Evolutionary conservation across 169 alveolate species (phyloP).

Genomic region (Amoebophrya sp.): DNA sequence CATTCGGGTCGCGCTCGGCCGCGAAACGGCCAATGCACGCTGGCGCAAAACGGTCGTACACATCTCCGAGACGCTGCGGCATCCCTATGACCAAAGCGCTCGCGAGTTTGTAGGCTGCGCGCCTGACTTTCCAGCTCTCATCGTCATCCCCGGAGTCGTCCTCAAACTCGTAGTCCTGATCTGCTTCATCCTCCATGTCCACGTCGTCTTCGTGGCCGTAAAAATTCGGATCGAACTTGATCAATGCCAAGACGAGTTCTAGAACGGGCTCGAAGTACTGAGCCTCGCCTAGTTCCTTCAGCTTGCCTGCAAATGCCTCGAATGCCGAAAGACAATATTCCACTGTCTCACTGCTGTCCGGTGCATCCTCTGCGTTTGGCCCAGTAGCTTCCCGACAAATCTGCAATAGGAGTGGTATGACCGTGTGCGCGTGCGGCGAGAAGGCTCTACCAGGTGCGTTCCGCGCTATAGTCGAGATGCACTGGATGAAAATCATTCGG

Average conservation of each 20-base stretch:
- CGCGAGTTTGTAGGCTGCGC: neutral
- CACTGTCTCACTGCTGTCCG: constrained; percentile 54
- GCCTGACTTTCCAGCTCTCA: neutral
- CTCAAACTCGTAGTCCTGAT: constrained; percentile 54
- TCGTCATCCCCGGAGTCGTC: constrained; percentile 46
- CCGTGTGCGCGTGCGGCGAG: constrained; percentile 38
- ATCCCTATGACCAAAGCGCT: neutral
- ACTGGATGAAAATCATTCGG: constrained; percentile 43
- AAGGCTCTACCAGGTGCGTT: constrained; percentile 50
- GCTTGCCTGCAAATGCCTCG: constrained; percentile 53
- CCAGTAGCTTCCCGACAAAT: constrained; percentile 34
- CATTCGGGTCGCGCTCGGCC: neutral
- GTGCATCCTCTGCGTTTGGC: constrained; percentile 38
- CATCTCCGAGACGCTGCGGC: neutral
- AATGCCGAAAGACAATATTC: constrained; percentile 56
- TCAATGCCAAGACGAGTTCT: constrained; percentile 44
- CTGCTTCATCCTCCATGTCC: constrained; percentile 42
- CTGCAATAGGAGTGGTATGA: constrained; percentile 49
- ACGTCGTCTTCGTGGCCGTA: constrained; percentile 52
- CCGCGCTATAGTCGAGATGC: constrained; percentile 55
- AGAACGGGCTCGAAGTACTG: constrained; percentile 43
- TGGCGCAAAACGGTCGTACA: too few species aligned
- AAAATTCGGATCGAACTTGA: constrained; percentile 64
- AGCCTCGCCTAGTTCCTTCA: constrained; percentile 50
- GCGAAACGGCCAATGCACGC: neutral